Percentiles rank a stretch among this genome's conserved stretches.
Evolutionary conservation across 805 yeast genomes (phyloP).

Genomic region (Maudiozyma turicensis): DNA sequence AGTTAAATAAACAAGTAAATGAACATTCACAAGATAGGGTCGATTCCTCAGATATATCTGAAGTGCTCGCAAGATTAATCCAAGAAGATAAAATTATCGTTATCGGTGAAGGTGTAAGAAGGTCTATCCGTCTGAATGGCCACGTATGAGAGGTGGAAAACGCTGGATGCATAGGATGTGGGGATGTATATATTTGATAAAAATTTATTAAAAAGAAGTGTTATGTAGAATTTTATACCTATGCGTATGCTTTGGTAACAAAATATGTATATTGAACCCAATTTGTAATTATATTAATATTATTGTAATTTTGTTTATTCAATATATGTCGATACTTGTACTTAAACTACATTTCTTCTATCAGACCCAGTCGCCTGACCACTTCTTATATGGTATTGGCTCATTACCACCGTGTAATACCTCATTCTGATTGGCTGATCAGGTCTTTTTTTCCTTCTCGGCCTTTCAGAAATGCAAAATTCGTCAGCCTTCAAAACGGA

Average conservation of each 20-base stretch:
- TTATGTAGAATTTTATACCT: no score
- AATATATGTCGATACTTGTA: no score
- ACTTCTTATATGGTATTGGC: no score
- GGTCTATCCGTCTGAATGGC: slow-evolving; percentile 39
- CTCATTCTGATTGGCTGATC: no score
- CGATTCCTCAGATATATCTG: slow-evolving; percentile 62
- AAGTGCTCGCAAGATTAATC: slow-evolving; percentile 54
- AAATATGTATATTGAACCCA: not conserved
- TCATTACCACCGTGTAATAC: no score
- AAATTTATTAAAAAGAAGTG: no score
- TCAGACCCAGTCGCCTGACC: no score
- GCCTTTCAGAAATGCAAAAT: no score
- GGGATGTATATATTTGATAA: no score
- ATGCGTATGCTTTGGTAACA: not conserved
- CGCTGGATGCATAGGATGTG: not conserved
- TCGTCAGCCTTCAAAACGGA: no score
- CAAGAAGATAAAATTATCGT: slow-evolving; percentile 63
- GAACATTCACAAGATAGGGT: slow-evolving; percentile 50
- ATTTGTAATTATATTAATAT: not conserved
- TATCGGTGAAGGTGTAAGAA: slow-evolving; percentile 62
- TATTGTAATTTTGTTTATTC: not conserved
- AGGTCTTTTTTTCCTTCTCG: no score
- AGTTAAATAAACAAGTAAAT: slow-evolving; percentile 50
- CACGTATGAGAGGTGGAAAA: slow-evolving; percentile 15
- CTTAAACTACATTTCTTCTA: no score